Evolutionary conservation across 257 asterid genomes (phyloP).

Genomic region (Coffea canephora): DNA sequence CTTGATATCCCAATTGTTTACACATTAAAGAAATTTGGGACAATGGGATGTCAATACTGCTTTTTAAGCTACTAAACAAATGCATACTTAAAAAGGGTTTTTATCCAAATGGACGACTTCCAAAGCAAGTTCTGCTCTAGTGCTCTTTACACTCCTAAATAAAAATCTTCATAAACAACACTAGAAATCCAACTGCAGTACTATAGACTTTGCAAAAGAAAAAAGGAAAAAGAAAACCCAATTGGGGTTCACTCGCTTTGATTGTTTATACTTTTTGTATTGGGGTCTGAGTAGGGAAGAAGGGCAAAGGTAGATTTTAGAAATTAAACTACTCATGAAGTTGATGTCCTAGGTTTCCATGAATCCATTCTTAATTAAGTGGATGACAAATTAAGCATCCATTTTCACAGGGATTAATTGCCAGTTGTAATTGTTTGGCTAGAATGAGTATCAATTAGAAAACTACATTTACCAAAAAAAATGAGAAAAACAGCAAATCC

Average conservation of each 20-base stretch:
- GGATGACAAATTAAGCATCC: background rate
- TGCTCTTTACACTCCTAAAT: background rate
- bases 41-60: background rate
- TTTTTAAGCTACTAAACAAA: background rate
- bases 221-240: background rate
- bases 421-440: background rate
- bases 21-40: background rate
- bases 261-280: background rate
- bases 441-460: background rate
- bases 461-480: background rate
- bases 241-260: background rate
- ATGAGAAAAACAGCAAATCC: background rate
- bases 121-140: background rate
- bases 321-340: background rate
- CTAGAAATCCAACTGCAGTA: background rate
- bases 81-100: background rate
- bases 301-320: too few species aligned
- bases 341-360: constrained; percentile 14
- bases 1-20: too few species aligned
- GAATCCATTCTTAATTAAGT: background rate
- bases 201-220: too few species aligned
- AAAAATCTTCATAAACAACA: background rate
- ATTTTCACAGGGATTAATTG: background rate
- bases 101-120: background rate
- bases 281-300: background rate